These are phyloP conservation scores for Metroxylon sagu DNA, from an alignment of 176 grass and related monocot genomes.

Conservation along the genomic window DNA sequence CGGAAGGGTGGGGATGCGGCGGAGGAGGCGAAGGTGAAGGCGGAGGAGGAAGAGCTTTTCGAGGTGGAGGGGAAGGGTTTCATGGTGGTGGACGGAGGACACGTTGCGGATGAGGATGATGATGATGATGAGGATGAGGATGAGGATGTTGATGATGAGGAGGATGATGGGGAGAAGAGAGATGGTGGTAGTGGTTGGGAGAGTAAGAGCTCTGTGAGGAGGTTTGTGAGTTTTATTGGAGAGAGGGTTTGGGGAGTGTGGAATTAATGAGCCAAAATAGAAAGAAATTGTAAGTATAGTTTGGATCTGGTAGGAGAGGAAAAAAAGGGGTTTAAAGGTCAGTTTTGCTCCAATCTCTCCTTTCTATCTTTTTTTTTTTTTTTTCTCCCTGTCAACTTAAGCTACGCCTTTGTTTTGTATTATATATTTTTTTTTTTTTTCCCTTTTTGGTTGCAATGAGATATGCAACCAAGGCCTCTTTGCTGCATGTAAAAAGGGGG, in stretches of 20 bases:
- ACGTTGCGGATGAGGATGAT: slow-evolving; percentile 1
- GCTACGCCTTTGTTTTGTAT: too few relatives aligned
- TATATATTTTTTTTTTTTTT: background rate
- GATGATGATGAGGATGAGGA: slow-evolving; percentile 2
- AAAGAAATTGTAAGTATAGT: background rate
- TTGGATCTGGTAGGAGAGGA: too few relatives aligned
- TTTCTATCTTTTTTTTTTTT: background rate
- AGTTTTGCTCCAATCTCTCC: background rate
- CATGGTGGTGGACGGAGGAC: background rate
- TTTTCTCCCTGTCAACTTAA: background rate
- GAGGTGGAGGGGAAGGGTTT: background rate
- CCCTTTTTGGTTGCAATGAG: background rate
- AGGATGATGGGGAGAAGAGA: background rate
- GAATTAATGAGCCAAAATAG: slow-evolving; percentile 13
- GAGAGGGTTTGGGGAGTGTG: slow-evolving; percentile 65
- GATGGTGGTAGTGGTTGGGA: slow-evolving; percentile 1
- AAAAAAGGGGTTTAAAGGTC: background rate
- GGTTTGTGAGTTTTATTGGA: slow-evolving; percentile 70
- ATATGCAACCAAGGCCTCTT: background rate
- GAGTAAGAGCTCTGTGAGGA: slow-evolving; percentile 52
- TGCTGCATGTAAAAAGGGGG: too few relatives aligned
- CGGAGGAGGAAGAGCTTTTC: background rate
- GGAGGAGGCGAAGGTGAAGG: slow-evolving; percentile 19
- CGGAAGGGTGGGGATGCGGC: slow-evolving; percentile 9
- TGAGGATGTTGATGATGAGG: slow-evolving; percentile 19